Percentiles rank a stretch among this genome's conserved stretches.
These are phyloP conservation scores for Oehlia diaphana DNA, from an alignment of 192 early-diverging fungal genomes.

Conservation along the genomic window DNA sequence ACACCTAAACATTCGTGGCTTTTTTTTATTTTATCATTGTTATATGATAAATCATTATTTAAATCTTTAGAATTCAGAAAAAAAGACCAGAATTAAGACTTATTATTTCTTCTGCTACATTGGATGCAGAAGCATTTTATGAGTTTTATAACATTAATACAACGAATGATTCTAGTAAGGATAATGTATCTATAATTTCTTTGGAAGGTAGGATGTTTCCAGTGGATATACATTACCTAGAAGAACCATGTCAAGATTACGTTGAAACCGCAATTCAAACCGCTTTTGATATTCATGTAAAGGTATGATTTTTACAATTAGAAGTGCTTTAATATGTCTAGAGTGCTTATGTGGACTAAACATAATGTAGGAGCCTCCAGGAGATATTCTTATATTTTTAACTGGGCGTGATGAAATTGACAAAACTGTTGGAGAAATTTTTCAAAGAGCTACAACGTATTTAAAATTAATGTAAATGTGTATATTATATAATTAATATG, in stretches of 20 bases:
- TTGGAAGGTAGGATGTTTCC: conserved; percentile 77
- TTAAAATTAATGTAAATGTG: background rate
- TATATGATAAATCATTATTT: background rate
- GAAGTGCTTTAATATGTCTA: background rate
- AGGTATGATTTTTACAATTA: conserved; percentile 18
- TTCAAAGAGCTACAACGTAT: conserved; percentile 56
- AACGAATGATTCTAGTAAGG: conserved; percentile 38
- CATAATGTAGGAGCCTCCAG: conserved; percentile 48
- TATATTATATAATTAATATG: background rate
- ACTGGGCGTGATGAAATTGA: conserved; percentile 81
- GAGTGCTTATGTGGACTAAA: background rate
- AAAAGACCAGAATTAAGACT: conserved; percentile 69
- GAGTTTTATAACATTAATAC: conserved; percentile 68
- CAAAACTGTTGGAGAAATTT: conserved; percentile 56
- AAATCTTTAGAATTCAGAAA: conserved; percentile 60
- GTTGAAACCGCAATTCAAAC: conserved; percentile 66
- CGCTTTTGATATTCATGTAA: conserved; percentile 72
- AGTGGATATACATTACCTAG: conserved; percentile 61
- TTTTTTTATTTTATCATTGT: background rate
- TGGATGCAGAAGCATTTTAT: conserved; percentile 72
- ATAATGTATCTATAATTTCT: conserved; percentile 67
- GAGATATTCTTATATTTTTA: conserved; percentile 72
- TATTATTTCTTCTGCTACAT: conserved; percentile 81
- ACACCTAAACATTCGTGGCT: background rate
- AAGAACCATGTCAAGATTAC: conserved; percentile 65